These are phyloP conservation scores for Fonsecaea nubica DNA, from an alignment of 2,329 filamentous ascomycete genomes.

Conservation along the genomic window DNA sequence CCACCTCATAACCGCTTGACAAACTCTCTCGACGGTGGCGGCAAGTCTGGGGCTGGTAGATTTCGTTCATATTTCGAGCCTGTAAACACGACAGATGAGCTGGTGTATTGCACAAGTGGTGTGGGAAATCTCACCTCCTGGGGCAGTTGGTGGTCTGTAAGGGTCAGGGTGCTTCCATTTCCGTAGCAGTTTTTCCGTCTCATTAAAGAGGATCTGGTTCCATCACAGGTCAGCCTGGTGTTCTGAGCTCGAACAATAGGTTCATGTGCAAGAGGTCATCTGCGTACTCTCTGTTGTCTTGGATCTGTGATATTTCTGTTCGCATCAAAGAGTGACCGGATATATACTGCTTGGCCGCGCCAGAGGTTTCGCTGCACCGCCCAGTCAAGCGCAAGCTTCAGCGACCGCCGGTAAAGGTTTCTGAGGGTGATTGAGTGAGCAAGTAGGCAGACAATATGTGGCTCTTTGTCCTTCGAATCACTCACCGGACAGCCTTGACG, in stretches of 20 bases:
- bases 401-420: constrained; percentile 83
- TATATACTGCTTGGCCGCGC: constrained; percentile 95
- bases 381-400: constrained; percentile 96
- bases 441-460: constrained; percentile 4
- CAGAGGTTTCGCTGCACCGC: constrained; percentile 89
- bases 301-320: constrained; percentile 86
- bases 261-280: background rate
- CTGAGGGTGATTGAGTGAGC: constrained; percentile 51
- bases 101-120: background rate
- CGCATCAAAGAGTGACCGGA: constrained; percentile 90
- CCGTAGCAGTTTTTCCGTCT: constrained; percentile 86
- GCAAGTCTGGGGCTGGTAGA: constrained; percentile 76
- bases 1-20: constrained; percentile 39
- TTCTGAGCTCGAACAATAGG: background rate
- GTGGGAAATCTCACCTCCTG: constrained; percentile 71
- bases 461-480: constrained; percentile 13
- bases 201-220: constrained; percentile 75
- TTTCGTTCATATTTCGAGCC: constrained; percentile 98
- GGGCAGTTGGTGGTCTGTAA: constrained; percentile 85
- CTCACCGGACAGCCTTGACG: constrained; percentile 49
- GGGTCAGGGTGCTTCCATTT: constrained; percentile 99
- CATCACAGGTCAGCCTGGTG: constrained; percentile 28
- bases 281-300: constrained; percentile 78
- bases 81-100: constrained; percentile 48
- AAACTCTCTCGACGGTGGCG: constrained; percentile 49